Evolutionary conservation across 2,329 filamentous ascomycete genomes (phyloP).

Genomic region (Cadophora luteo-olivacea): DNA sequence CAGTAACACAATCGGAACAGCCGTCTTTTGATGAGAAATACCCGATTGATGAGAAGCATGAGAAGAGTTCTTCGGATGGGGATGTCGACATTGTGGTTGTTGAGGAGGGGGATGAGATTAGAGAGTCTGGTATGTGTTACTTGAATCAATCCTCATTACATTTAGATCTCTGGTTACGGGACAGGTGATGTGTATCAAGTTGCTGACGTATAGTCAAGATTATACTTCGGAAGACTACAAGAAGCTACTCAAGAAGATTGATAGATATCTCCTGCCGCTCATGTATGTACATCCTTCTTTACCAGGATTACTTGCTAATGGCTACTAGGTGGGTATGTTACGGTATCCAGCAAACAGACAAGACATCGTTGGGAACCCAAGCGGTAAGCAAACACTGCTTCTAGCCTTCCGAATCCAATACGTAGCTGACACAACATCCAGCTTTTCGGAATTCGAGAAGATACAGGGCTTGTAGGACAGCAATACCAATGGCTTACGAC

Average conservation of each 20-base stretch:
- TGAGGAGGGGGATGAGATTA: constrained; percentile 26
- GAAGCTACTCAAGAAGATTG: constrained; percentile 50
- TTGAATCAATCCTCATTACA: not conserved
- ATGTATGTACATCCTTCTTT: constrained; percentile 48
- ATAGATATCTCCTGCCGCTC: constrained; percentile 53
- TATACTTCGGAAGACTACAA: constrained; percentile 50
- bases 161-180: not conserved
- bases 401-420: too few species aligned
- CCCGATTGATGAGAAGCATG: constrained; percentile 19
- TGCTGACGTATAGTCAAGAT: constrained; percentile 20
- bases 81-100: constrained; percentile 26
- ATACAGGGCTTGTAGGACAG: constrained; percentile 51
- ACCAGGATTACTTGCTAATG: not conserved
- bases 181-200: too few species aligned
- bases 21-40: constrained; percentile 8
- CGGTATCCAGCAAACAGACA: constrained; percentile 57
- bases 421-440: not conserved
- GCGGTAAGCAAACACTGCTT: constrained; percentile 39
- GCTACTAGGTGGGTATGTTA: constrained; percentile 48
- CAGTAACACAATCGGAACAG: not conserved
- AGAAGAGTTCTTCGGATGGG: constrained; percentile 21
- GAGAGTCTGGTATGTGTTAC: constrained; percentile 26
- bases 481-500: constrained; percentile 56
- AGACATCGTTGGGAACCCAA: constrained; percentile 56
- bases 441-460: constrained; percentile 52